Conservation (phyloP, 176 grass and related monocot species). For the Carex scoparia region DNA sequence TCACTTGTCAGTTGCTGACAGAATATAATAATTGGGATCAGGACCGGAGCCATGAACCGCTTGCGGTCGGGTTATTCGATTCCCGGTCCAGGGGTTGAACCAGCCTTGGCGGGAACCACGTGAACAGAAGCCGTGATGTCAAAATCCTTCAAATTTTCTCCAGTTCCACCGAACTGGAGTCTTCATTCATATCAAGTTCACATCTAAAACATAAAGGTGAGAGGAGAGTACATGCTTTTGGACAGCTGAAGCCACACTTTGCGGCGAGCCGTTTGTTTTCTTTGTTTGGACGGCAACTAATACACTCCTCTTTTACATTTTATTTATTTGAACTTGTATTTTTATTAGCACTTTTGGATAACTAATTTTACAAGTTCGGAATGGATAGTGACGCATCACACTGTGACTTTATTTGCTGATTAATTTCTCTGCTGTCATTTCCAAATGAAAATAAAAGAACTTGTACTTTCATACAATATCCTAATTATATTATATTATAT, state of each 20-base stretch:
- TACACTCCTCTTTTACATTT: neutral
- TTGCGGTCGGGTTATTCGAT: neutral
- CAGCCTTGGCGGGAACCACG: constrained; percentile 25
- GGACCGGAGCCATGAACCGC: neutral
- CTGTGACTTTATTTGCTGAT: neutral
- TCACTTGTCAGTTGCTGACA: constrained; percentile 27
- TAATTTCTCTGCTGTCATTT: too few relatives aligned
- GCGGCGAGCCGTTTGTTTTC: constrained; percentile 18
- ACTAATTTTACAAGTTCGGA: neutral
- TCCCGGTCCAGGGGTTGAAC: neutral
- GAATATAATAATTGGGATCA: constrained; percentile 26
- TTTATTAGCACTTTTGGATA: too few relatives aligned
- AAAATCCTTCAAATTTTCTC: neutral
- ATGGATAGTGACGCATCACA: neutral
- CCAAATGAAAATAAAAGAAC: too few relatives aligned
- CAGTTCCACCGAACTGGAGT: neutral
- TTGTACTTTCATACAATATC: too few relatives aligned
- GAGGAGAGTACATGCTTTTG: neutral
- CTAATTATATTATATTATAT: too few relatives aligned
- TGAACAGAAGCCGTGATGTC: constrained; percentile 7
- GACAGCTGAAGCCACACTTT: neutral
- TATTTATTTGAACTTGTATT: neutral
- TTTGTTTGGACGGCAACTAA: neutral
- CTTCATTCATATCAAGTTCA: neutral
- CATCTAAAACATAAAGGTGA: neutral